phyloP scores from a whole-genome alignment of 805 yeast species.

The Yarrowia alimentaria region DNA sequence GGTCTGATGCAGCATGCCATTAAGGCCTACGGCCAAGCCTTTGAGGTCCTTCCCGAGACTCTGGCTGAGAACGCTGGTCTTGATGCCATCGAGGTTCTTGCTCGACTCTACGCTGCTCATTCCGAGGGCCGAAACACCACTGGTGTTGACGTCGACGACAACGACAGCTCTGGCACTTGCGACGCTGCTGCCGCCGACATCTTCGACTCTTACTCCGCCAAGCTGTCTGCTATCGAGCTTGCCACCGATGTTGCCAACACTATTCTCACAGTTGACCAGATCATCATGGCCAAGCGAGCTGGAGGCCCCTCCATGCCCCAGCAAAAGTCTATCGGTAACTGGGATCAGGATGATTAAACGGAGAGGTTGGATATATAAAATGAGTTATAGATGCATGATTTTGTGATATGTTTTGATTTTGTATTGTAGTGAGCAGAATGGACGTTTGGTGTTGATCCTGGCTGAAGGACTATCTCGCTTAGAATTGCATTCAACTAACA shows the following conservation, averaged over 20 bases:
- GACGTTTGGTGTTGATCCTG: no score
- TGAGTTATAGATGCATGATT: constrained; percentile 26
- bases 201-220: constrained; percentile 74
- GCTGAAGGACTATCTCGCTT: no score
- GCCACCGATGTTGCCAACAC: constrained; percentile 96
- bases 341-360: constrained; percentile 85
- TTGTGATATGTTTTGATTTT: neutral
- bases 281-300: constrained; percentile 97
- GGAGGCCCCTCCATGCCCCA: constrained; percentile 94
- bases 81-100: constrained; percentile 84
- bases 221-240: constrained; percentile 81
- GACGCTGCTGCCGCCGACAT: constrained; percentile 70
- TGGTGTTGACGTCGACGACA: constrained; percentile 75
- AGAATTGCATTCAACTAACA: no score
- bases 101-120: constrained; percentile 86
- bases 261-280: constrained; percentile 89
- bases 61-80: constrained; percentile 93
- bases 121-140: constrained; percentile 47
- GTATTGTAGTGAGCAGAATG: no score
- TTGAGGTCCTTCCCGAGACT: constrained; percentile 90
- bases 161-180: constrained; percentile 53
- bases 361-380: constrained; percentile 15
- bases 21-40: constrained; percentile 89
- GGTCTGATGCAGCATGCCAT: constrained; percentile 91
- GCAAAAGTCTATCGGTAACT: constrained; percentile 85